Evolutionary conservation across 495 filamentous ascomycete species (phyloP).

Genomic region (Neurospora discreta): DNA sequence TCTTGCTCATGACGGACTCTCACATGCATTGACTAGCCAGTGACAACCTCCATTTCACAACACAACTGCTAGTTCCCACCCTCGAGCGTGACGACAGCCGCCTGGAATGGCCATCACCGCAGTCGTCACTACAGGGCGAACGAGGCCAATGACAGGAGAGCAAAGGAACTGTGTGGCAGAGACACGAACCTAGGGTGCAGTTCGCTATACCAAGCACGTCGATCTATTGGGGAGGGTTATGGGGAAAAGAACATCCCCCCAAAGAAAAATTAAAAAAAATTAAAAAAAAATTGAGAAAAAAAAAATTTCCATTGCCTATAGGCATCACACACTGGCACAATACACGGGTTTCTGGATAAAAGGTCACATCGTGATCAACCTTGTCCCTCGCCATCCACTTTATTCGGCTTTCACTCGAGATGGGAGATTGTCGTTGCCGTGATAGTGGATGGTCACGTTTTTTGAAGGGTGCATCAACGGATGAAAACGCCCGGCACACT

Average conservation of each 20-base stretch:
- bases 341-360: neutral
- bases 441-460: neutral
- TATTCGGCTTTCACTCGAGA: neutral
- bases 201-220: neutral
- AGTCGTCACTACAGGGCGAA: neutral
- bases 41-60: neutral
- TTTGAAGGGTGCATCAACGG: slow-evolving; percentile 2
- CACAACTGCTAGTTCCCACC: neutral
- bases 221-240: neutral
- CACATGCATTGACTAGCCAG: neutral
- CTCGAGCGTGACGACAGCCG: neutral
- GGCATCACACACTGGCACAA: neutral
- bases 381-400: neutral
- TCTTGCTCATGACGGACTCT: neutral
- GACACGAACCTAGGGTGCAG: neutral
- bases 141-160: neutral
- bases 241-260: too few relatives aligned
- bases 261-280: too few relatives aligned
- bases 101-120: neutral
- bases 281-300: too few relatives aligned
- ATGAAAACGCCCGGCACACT: slow-evolving; percentile 9
- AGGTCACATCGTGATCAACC: neutral
- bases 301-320: neutral
- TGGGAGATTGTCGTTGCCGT: neutral
- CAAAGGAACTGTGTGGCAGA: neutral